phyloP scores from a whole-genome alignment of 1,139 yeast genomes.

The Taphrina populina region DNA sequence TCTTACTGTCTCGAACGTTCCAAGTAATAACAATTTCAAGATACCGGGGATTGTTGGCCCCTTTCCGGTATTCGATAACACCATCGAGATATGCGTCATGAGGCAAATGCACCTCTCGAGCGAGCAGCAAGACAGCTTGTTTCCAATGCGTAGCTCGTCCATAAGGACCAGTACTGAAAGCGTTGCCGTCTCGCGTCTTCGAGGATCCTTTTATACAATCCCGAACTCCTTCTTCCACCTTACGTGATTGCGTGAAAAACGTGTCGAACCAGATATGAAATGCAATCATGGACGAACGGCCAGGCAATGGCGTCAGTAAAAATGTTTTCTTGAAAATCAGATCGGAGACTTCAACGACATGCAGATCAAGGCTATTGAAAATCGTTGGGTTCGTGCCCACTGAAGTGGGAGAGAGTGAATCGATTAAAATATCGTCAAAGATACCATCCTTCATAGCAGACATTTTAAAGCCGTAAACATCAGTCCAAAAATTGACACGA shows the following conservation, averaged over 20 bases:
- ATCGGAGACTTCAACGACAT: constrained; percentile 58
- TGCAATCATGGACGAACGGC: constrained; percentile 37
- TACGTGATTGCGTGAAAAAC: constrained; percentile 39
- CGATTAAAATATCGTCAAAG: constrained; percentile 59
- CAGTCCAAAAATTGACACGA: constrained; percentile 59
- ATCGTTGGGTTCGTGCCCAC: constrained; percentile 54
- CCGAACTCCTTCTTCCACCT: not conserved
- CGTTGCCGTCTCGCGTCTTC: constrained; percentile 45
- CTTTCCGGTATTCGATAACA: constrained; percentile 43
- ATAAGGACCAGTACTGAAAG: constrained; percentile 79
- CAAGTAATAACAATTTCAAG: constrained; percentile 61
- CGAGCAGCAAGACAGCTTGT: constrained; percentile 38
- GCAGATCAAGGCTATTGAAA: constrained; percentile 60
- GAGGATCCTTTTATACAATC: constrained; percentile 37
- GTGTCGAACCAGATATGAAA: constrained; percentile 40
- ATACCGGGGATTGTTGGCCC: constrained; percentile 49
- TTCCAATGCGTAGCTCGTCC: constrained; percentile 56
- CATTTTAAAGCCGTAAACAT: constrained; percentile 53
- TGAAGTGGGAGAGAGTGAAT: constrained; percentile 57
- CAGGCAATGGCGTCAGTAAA: constrained; percentile 17
- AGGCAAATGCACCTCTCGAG: constrained; percentile 35
- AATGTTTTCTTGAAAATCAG: constrained; percentile 45
- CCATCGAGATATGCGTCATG: constrained; percentile 36
- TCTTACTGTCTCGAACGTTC: constrained; percentile 40
- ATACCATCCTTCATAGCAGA: constrained; percentile 51